These are phyloP conservation scores for Colletotrichum abscissum DNA, from an alignment of 2,329 filamentous ascomycete species.

Conservation along the genomic window DNA sequence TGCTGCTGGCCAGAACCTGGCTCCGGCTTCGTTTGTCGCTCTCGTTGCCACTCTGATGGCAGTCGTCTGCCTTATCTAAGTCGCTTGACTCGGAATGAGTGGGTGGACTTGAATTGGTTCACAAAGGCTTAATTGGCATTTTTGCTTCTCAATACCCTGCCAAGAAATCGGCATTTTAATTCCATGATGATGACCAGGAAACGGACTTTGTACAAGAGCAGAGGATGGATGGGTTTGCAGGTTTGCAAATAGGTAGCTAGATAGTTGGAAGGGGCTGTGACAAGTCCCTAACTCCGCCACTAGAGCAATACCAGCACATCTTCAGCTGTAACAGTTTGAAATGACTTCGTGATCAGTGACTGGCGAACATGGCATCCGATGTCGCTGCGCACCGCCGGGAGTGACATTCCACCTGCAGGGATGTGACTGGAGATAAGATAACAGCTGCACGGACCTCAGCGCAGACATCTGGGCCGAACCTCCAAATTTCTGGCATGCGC, in stretches of 20 bases:
- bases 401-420: not conserved
- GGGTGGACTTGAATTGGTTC: conserved; percentile 16
- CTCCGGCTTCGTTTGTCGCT: conserved; percentile 47
- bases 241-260: conserved; percentile 1
- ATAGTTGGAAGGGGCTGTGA: not conserved
- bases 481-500: conserved; percentile 14
- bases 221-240: conserved; percentile 1
- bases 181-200: conserved; percentile 2
- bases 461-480: not conserved
- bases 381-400: not conserved
- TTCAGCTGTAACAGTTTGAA: not conserved
- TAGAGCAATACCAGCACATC: conserved; percentile 7
- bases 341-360: not conserved
- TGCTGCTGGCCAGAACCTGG: conserved; percentile 43
- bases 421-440: not conserved
- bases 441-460: not conserved
- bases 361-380: not conserved
- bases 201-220: conserved; percentile 3
- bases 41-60: conserved; percentile 47
- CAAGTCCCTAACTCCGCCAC: conserved; percentile 2
- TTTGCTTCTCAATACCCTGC: conserved; percentile 20
- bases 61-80: conserved; percentile 49
- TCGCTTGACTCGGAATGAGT: not conserved
- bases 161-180: conserved; percentile 26
- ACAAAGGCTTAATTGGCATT: conserved; percentile 10